These are phyloP conservation scores for Penicillium frequentans DNA, from an alignment of 2,329 filamentous ascomycete genomes.

Conservation along the genomic window DNA sequence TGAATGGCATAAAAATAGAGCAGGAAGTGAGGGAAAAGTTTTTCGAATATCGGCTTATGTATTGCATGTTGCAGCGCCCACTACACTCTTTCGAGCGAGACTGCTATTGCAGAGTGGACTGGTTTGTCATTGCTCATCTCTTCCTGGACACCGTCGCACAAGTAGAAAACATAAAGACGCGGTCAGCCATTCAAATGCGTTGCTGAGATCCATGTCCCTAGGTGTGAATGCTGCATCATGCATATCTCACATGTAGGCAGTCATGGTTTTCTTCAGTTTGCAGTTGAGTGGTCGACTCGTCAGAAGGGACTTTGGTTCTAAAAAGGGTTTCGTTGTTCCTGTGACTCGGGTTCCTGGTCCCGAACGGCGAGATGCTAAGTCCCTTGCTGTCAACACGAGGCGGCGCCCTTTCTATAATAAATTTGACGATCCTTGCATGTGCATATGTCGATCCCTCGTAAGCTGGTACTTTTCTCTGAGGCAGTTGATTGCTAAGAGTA, in stretches of 20 bases:
- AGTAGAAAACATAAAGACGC: neutral
- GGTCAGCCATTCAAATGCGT: slow-evolving; percentile 3
- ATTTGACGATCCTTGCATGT: slow-evolving; percentile 20
- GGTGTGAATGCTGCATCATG: slow-evolving; percentile 5
- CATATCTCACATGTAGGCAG: slow-evolving; percentile 21
- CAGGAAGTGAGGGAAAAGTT: neutral
- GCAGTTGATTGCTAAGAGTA: neutral
- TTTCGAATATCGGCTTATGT: neutral
- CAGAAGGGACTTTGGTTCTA: neutral
- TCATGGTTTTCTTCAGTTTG: slow-evolving; percentile 3
- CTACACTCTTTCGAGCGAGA: slow-evolving; percentile 4
- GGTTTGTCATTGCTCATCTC: slow-evolving; percentile 13
- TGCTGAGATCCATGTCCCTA: slow-evolving; percentile 3
- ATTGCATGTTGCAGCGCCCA: neutral
- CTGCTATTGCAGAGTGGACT: slow-evolving; percentile 16
- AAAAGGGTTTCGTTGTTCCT: neutral
- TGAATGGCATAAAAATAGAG: neutral
- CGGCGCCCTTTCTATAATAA: neutral
- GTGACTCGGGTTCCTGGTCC: neutral
- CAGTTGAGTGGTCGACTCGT: slow-evolving; percentile 1
- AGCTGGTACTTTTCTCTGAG: neutral
- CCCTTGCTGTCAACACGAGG: slow-evolving; percentile 23
- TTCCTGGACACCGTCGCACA: slow-evolving; percentile 5
- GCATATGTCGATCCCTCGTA: slow-evolving; percentile 1
- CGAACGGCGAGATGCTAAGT: slow-evolving; percentile 6